Base-by-base conservation (phyloP, 2,329 filamentous ascomycete genomes). In the Cercospora nicotianae region DNA sequence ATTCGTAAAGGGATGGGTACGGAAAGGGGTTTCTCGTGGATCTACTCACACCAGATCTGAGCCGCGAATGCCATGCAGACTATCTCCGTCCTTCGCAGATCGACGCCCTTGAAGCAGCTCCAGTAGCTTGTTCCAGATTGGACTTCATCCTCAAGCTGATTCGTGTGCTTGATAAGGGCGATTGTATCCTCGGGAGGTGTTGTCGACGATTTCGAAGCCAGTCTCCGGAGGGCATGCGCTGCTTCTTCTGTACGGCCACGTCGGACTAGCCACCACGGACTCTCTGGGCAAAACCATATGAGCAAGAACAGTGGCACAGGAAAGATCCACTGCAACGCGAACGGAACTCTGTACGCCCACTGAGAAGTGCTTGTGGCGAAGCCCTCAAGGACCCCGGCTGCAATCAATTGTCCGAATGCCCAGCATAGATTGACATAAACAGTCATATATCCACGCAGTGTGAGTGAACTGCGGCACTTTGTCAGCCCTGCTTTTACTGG, bases 401-500 rank as follows among this genome's bases (percentile, higher is more conserved):
- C 85, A 83, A 74, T 86, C 20, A 82, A 72, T 66, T 82, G 79
- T 3, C 81, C 81, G 33, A 81, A 75, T 8, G 77, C 79, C 79
- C 80, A 82, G 71, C 79, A 81, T 57, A 81, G 71, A 60, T 81
- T 81, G 57, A 81, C 68, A 67, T 84, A 88, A n/a, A 83, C 84
- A 1, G 86, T 88, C n/a, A 88, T 77, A 62, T 85, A 83, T n/a
- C 84, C 85, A 16, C 87, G 82, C 45, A 89, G 81, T 1, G 83
- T 82, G 59, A 86, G 79, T 2, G 87, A 59, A 33, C 53, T 58
- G 30, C 26, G 20, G 16, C 6, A 18, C 16, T 30, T 6, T 28
- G 23, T 58, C 13, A 58, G 8, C 13, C 8, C 13, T 28, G 12
- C 20, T 30, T n/a, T 13, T 31, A 16, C n/a, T 26, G 13, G 7